Evolutionary conservation across 495 filamentous ascomycete genomes (phyloP).

Genomic region (Aspergillus steynii): DNA sequence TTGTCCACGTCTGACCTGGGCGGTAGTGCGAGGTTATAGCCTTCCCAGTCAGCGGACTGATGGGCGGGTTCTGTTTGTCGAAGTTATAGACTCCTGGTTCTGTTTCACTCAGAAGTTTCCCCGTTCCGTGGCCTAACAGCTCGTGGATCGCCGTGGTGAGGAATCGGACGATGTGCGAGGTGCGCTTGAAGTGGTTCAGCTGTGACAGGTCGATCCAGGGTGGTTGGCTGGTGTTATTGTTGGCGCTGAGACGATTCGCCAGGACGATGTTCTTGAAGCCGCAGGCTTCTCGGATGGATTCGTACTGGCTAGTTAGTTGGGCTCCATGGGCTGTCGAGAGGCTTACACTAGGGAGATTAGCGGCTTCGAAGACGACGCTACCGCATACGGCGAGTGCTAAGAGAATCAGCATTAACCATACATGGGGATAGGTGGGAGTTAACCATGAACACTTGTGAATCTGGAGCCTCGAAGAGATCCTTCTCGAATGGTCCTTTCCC

Average conservation of each 20-base stretch:
- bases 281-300: not conserved
- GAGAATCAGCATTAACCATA: not conserved
- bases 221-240: not conserved
- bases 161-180: not conserved
- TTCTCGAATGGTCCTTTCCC: slow-evolving; percentile 1
- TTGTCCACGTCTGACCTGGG: slow-evolving; percentile 3
- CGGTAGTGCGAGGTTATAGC: not conserved
- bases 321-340: not conserved
- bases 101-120: not conserved
- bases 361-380: not conserved
- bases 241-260: not conserved
- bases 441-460: not conserved
- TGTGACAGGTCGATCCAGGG: not conserved
- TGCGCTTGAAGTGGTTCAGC: not conserved
- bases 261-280: not conserved
- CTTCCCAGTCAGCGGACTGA: not conserved
- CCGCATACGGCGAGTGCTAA: too few relatives aligned
- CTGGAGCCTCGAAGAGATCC: not conserved
- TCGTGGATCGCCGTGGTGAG: not conserved
- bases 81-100: not conserved
- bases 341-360: not conserved
- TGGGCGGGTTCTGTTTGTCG: not conserved
- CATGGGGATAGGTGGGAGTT: not conserved
- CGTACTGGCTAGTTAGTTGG: not conserved
- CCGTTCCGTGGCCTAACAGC: not conserved